Conservation (phyloP, 495 filamentous ascomycete species). For the Talaromyces adpressus region DNA sequence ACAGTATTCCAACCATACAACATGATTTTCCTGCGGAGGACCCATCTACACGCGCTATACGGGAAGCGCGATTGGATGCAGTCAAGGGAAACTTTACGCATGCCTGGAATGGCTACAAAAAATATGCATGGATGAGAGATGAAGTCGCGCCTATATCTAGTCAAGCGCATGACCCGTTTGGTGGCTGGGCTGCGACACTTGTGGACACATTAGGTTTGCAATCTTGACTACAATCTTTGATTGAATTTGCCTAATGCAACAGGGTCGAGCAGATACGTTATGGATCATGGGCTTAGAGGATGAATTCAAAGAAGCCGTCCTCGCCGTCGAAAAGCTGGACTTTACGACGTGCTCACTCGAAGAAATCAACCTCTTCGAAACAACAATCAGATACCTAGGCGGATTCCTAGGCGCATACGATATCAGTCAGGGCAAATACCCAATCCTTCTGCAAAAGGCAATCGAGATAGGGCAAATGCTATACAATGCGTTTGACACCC, state of each 20-base stretch:
- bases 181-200: slow-evolving; percentile 62
- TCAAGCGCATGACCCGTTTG: slow-evolving; percentile 56
- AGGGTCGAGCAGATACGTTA: no score
- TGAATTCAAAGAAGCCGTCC: slow-evolving; percentile 71
- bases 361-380: slow-evolving; percentile 32
- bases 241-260: no score
- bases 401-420: slow-evolving; percentile 46
- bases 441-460: slow-evolving; percentile 25
- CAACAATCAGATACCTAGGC: slow-evolving; percentile 43
- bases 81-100: slow-evolving; percentile 55
- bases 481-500: slow-evolving; percentile 32
- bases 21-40: neutral
- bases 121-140: slow-evolving; percentile 58
- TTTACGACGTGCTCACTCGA: slow-evolving; percentile 53
- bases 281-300: slow-evolving; percentile 80
- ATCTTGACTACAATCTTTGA: no score
- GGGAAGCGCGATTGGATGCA: slow-evolving; percentile 31
- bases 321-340: slow-evolving; percentile 60
- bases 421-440: slow-evolving; percentile 29
- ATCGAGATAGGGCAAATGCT: slow-evolving; percentile 30
- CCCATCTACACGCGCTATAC: slow-evolving; percentile 7
- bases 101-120: slow-evolving; percentile 58
- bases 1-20: neutral
- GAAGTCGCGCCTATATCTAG: slow-evolving; percentile 57
- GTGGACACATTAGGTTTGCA: slow-evolving; percentile 48